phyloP scores from a whole-genome alignment of 352 stramenopile species.

The Phytopythium oedochilum region DNA sequence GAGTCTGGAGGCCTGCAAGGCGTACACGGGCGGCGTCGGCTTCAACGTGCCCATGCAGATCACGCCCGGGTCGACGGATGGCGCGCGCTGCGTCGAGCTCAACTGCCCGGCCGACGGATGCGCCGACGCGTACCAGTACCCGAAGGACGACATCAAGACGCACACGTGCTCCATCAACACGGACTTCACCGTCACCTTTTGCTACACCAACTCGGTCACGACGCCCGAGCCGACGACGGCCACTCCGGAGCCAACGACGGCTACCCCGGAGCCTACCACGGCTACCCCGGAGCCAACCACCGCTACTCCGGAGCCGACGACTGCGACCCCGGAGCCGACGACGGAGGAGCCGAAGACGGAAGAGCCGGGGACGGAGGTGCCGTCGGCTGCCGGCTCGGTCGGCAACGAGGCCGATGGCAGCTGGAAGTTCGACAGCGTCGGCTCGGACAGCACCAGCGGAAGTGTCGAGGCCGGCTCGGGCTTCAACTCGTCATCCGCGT shows the following conservation, averaged over 20 bases:
- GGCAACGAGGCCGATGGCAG: conserved; percentile 3
- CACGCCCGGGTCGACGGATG: conserved; percentile 26
- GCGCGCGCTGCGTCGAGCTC: conserved; percentile 36
- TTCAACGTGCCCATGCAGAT: conserved; percentile 78
- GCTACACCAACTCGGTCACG: conserved; percentile 16
- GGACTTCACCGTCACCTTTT: conserved; percentile 65
- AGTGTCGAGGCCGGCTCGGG: conserved; percentile 1
- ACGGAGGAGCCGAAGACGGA: conserved; percentile 1
- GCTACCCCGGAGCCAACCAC: conserved; percentile 7
- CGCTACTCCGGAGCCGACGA: conserved; percentile 4
- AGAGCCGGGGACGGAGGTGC: conserved; percentile 7
- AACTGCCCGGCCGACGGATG: conserved; percentile 55
- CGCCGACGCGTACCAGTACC: conserved; percentile 61
- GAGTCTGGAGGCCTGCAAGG: conserved; percentile 49
- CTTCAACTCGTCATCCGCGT: conserved; percentile 1
- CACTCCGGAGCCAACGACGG: conserved; percentile 8
- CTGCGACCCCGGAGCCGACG: conserved; percentile 10
- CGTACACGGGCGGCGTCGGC: conserved; percentile 42
- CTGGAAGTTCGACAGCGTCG: conserved; percentile 7
- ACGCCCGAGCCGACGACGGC: conserved; percentile 13
- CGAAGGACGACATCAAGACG: conserved; percentile 68
- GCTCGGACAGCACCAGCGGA: background rate
- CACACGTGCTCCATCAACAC: conserved; percentile 40
- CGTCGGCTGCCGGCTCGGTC: conserved; percentile 1
- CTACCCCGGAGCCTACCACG: conserved; percentile 7